A percentile compares a stretch with the other conserved stretches of the same genome.
phyloP scores from a whole-genome alignment of 176 grass and related monocot genomes.

The Triticum turgidum region DNA sequence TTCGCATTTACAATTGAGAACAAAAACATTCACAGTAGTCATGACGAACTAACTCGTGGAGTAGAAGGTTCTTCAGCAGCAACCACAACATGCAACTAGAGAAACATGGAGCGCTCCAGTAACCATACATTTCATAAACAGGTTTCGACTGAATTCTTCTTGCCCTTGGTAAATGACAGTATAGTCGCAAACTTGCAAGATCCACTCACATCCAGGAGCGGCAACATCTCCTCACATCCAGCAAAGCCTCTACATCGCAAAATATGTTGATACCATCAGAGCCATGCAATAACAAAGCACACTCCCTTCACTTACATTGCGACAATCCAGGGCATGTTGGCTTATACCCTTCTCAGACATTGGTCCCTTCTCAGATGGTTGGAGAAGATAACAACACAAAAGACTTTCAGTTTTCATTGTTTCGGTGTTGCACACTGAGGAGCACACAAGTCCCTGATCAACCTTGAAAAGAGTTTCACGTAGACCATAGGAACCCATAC shows the following conservation, averaged over 20 bases:
- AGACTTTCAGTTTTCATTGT: constrained; percentile 65
- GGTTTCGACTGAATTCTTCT: constrained; percentile 56
- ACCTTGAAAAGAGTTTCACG: constrained; percentile 66
- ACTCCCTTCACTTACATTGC: neutral
- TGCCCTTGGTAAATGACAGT: constrained; percentile 36
- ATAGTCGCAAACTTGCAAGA: constrained; percentile 37
- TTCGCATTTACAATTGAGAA: neutral
- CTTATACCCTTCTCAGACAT: constrained; percentile 74
- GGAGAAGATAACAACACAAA: constrained; percentile 73
- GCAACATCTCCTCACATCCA: constrained; percentile 77
- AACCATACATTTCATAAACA: constrained; percentile 64
- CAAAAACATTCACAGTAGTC: neutral
- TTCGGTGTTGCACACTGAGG: constrained; percentile 68
- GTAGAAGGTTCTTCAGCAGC: neutral
- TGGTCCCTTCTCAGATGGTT: constrained; percentile 69
- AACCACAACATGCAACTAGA: neutral
- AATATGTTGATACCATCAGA: constrained; percentile 22
- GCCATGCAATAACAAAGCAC: neutral
- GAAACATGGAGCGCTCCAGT: neutral
- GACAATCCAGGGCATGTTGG: neutral
- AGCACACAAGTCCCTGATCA: constrained; percentile 82
- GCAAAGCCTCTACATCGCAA: constrained; percentile 68
- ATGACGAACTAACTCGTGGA: neutral
- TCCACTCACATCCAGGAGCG: constrained; percentile 43
- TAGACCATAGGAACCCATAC: constrained; percentile 66